Evolutionary conservation across 2,329 filamentous ascomycete species (phyloP).

Genomic region (Cercospora beticola): DNA sequence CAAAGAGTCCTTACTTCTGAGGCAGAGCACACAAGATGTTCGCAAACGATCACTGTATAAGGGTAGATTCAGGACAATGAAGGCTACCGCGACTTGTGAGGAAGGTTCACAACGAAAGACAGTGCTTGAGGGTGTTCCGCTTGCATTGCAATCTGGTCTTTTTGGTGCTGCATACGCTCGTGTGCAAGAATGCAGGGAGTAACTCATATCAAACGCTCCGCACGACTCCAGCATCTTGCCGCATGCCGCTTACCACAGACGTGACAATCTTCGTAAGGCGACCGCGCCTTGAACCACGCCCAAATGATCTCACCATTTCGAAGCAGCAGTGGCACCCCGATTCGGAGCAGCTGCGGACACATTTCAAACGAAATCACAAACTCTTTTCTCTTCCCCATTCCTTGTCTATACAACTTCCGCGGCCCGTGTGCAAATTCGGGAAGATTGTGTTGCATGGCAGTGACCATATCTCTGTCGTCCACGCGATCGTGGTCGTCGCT

Average conservation of each 20-base stretch:
- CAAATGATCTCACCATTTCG: not conserved
- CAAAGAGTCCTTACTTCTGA: not conserved
- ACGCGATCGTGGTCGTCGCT: not conserved
- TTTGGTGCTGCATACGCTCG: not conserved
- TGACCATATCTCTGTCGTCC: not conserved
- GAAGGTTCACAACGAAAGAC: not conserved
- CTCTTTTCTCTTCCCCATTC: not conserved
- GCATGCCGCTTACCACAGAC: not conserved
- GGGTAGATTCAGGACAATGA: not conserved
- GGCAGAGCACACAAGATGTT: not conserved
- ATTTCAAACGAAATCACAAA: not conserved
- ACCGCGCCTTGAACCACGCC: not conserved
- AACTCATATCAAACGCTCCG: not conserved
- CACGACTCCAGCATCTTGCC: not conserved
- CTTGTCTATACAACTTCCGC: not conserved
- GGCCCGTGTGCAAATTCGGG: not conserved
- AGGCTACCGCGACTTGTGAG: not conserved
- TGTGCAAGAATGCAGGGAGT: not conserved
- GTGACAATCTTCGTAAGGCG: not conserved
- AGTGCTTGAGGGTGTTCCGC: not conserved
- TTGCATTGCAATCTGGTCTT: not conserved
- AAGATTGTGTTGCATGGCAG: not conserved
- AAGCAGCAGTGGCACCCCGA: not conserved
- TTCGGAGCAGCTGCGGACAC: not conserved
- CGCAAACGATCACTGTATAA: not conserved